Conservation (phyloP, 2,329 filamentous ascomycete species). For the Cladosporium sp. region DNA sequence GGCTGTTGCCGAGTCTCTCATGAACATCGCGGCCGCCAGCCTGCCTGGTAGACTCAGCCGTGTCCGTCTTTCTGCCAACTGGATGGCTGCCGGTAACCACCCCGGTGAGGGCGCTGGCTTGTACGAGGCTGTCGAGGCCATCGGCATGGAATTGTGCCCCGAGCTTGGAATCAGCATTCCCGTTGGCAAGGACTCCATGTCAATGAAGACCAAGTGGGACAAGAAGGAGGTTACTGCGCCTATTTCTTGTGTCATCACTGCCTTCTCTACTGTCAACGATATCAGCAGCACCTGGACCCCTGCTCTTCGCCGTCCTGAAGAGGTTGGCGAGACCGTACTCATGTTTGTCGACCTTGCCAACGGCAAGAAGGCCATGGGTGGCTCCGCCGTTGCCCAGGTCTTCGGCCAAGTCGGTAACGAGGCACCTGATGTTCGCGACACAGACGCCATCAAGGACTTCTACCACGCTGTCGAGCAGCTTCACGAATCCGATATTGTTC, state of each 20-base stretch:
- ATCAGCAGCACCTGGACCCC: conserved; percentile 92
- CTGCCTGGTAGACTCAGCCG: conserved; percentile 71
- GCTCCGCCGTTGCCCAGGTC: conserved; percentile 86
- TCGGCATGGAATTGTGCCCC: conserved; percentile 89
- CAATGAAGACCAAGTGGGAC: conserved; percentile 97
- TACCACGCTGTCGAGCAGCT: conserved; percentile 79
- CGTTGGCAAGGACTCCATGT: conserved; percentile 97
- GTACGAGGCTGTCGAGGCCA: conserved; percentile 90
- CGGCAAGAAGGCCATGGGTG: conserved; percentile 79
- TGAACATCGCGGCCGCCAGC: conserved; percentile 86
- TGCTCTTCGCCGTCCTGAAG: conserved; percentile 75
- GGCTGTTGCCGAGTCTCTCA: conserved; percentile 89
- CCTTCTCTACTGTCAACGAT: conserved; percentile 81
- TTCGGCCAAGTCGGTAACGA: conserved; percentile 84
- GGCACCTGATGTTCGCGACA: conserved; percentile 80
- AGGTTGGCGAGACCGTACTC: conserved; percentile 84
- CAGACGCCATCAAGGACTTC: conserved; percentile 80
- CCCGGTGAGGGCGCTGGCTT: conserved; percentile 88
- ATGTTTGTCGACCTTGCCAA: conserved; percentile 88
- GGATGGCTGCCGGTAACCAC: conserved; percentile 97
- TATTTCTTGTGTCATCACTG: conserved; percentile 85
- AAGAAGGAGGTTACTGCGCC: conserved; percentile 87
- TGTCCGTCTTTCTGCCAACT: conserved; percentile 91
- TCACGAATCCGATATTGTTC: conserved; percentile 69
- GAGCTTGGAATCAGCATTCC: conserved; percentile 89